Base-by-base conservation (phyloP, 108 stramenopile species). In the Pseudonitzschia delicatissima region DNA sequence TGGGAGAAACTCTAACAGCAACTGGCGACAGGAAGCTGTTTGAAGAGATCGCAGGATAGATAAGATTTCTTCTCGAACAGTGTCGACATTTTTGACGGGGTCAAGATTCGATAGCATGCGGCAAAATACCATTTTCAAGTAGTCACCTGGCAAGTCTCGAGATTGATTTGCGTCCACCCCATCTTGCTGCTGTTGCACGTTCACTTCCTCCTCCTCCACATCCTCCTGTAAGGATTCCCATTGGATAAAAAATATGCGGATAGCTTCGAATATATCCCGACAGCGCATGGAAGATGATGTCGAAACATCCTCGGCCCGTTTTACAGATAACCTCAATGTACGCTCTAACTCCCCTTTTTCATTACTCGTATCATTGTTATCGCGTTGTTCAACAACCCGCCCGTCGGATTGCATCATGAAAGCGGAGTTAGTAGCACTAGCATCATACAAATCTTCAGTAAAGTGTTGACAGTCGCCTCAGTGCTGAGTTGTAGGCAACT, bases 71-170 rank as follows among this genome's bases (percentile, higher is more conserved):
- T 33, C 31, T 23, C 53, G 31, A 32, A 55, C 53, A 31, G 31
- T 9, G 53, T 55, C 31, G 6, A n/a, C 26, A 27, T 27, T n/a
- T 15, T 55, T 29, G 6, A 55, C 13, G 11, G 53, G 53, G 31
- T 55, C 13, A 9, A 55, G 31, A 27, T 55, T 55, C 31, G 53
- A 55, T 33, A 55, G 53, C 23, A 55, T 28, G 53, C 32, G 29
- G n/a, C 53, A 55, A 33, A 55, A 55, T 2, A 33, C 17, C 12
- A 31, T n/a, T 8, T 11, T 27, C 9, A 55, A 12, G n/a, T 55
- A 55, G 26, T 55, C 53, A 15, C 8, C 31, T 9, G 53, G 53
- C 31, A 55, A n/a, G 53, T 25, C 26, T 23, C 47, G 20, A 23
- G 2, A 23, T 55, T 33, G 53, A 15, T 15, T 42, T 42, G 11